Evolutionary conservation across 2,329 filamentous ascomycete species (phyloP), one percentile per base, ranked within the genome.

Genomic region (Hymenoscyphus fructigenus): DNA sequence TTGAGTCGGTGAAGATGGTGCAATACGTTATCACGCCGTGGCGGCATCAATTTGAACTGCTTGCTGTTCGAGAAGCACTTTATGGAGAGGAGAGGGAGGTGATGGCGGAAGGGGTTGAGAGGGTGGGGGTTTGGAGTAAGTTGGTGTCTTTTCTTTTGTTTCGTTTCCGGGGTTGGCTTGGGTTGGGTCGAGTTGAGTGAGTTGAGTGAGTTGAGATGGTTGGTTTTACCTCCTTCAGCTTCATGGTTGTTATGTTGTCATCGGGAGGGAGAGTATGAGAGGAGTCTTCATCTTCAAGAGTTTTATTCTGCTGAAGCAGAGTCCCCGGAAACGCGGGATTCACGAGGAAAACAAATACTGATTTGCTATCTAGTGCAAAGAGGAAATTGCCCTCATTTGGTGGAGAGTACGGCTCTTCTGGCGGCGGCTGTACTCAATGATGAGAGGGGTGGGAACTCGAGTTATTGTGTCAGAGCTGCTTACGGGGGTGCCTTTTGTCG

Each of bases 321-420:
- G 14, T 38, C 12, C 9, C 14, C 12, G 36, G 36, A 44, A 68
- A 61, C 20, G 14, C 44, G 41, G 63, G 62, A 67, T 72, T 66
- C 67, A 72, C 74, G 63, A 75, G 76, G 66, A 79, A 80, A 72
- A 77, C 81, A 66, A 83, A 85, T 65, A 84, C 88, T 59, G 83
- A 84, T 60, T 41, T 62, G 29, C 80, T 83, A 60, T 78, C 91
- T 89, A 89, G 87, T 90, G 83, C 84, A 89, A 73, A 85, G 90
- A 75, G 88, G 88, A 68, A 86, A 86, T 71, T 90, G 92, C 67
- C 91, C 91, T 62, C 89, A 94, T 79, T 83, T 92, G 77, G 85
- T 94, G 62, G 91, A 94, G 78, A 91, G 89, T 41, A 93, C 91
- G 53, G 89, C 89, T 2, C 83, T 92, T 67, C 80, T 95, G 65